Evolutionary conservation across 805 yeast genomes (phyloP).

Genomic region (Candida nonsorbophila): DNA sequence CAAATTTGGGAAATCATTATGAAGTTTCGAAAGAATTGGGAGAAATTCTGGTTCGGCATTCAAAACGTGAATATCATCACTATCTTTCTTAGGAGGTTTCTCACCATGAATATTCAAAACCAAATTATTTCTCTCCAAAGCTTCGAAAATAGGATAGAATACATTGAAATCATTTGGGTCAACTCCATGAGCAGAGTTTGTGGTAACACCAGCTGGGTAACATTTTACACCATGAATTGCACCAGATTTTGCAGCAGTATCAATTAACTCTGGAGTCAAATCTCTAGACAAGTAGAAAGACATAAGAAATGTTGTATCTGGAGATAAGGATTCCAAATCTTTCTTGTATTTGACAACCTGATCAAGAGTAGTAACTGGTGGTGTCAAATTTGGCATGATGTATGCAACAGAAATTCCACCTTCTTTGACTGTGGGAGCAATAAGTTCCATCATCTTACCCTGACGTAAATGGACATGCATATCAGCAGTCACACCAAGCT

Average conservation of each 20-base stretch:
- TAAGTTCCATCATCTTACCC: constrained; percentile 86
- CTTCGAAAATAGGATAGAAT: constrained; percentile 86
- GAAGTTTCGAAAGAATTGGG: constrained; percentile 80
- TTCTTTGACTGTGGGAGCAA: constrained; percentile 81
- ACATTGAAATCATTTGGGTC: constrained; percentile 86
- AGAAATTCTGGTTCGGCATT: constrained; percentile 91
- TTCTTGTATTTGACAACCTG: constrained; percentile 67
- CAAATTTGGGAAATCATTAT: constrained; percentile 76
- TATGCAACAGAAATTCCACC: constrained; percentile 93
- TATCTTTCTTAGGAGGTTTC: constrained; percentile 61
- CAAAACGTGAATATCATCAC: constrained; percentile 73
- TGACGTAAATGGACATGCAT: constrained; percentile 96
- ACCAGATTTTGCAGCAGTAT: constrained; percentile 64
- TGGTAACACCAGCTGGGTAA: constrained; percentile 99
- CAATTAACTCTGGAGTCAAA: constrained; percentile 81
- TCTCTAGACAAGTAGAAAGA: constrained; percentile 75
- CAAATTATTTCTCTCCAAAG: constrained; percentile 73
- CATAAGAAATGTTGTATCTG: constrained; percentile 86
- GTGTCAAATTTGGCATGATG: constrained; percentile 93
- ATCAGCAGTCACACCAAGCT: constrained; percentile 76
- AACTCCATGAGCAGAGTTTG: constrained; percentile 88
- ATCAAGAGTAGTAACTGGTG: constrained; percentile 80
- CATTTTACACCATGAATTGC: constrained; percentile 87
- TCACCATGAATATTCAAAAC: constrained; percentile 94
- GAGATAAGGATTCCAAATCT: constrained; percentile 59